Evolutionary conservation across 1,139 yeast species (phyloP), one percentile per base, ranked within the genome.

Genomic region (Pichia inconspicua): DNA sequence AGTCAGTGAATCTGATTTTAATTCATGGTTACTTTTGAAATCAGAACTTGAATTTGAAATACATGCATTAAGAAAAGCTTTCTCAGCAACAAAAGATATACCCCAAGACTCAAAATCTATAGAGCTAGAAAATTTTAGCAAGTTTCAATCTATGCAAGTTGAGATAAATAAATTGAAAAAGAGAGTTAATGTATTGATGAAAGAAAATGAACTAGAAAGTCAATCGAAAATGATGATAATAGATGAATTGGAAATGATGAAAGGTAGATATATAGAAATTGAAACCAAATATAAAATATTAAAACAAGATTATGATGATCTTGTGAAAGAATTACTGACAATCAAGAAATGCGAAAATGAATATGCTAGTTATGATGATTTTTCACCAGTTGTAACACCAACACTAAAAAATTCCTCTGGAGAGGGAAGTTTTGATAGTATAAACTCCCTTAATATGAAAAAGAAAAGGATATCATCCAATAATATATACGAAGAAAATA

Each of bases 191-290:
- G 61, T 58, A 2, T 63, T 78, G 34, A 78, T 75, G 58, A 70
- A 71, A 52, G 77, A 73, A 53, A 74, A 77, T 48, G 77, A 77
- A 54, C 63, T 75, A 10, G 69, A 65, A 47, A 54, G 58, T 9
- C 75, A 72, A 55, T 75, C 80, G 28, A 76, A 77, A 55, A 65
- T 72, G 52, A 68, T 74, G 40, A 70, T 78, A 46, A 75, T 78
- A 50, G 81, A 77, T 55, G 81, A 78, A 62, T 67, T 78, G 41
- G 83, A 78, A 57, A 66, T 65, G 56, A 65, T 77, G 53, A 68
- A 75, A 40, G 68, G 67, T 48, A 72, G 73, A 54, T 70, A 69
- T 51, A 66, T 66, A 37, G 64, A 66, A 40, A 59, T 66, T 7
- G 60, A 59, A 40, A 48, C 46, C n/a, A 59, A 55, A 36, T 58